phyloP scores from a whole-genome alignment of 2,329 filamentous ascomycete species.

The Fusarium pilosicola region DNA sequence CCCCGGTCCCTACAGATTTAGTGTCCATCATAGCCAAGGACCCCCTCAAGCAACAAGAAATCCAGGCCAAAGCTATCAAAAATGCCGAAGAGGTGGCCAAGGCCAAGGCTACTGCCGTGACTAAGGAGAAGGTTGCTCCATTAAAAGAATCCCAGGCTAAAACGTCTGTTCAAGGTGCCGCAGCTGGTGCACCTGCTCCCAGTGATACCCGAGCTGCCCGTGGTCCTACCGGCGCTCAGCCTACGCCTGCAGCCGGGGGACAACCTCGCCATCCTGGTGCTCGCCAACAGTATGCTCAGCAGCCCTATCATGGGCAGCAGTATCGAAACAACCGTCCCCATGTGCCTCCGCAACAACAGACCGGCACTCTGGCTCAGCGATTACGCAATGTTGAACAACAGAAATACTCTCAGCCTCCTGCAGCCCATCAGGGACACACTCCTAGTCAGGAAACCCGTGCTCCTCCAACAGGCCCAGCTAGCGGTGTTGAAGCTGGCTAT shows the following conservation, averaged over 20 bases:
- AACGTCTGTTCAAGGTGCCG: constrained; percentile 39
- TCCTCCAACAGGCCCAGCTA: constrained; percentile 79
- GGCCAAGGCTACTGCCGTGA: constrained; percentile 60
- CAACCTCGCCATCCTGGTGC: constrained; percentile 58
- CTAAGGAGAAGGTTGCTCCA: constrained; percentile 55
- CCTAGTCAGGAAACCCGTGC: constrained; percentile 73
- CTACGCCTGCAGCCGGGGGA: constrained; percentile 40
- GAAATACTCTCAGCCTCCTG: constrained; percentile 57
- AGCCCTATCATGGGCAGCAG: constrained; percentile 57
- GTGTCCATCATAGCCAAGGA: constrained; percentile 97
- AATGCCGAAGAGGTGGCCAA: constrained; percentile 74
- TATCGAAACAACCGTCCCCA: constrained; percentile 62
- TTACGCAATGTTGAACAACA: constrained; percentile 64
- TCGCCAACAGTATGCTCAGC: constrained; percentile 61
- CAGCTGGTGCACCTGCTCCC: constrained; percentile 26
- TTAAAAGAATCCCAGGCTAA: constrained; percentile 60
- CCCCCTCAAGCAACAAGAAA: constrained; percentile 91
- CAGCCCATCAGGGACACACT: constrained; percentile 58
- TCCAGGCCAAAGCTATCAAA: constrained; percentile 86
- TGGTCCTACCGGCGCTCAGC: constrained; percentile 48
- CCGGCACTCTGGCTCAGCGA: constrained; percentile 60
- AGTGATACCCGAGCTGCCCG: constrained; percentile 48
- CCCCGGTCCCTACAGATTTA: constrained; percentile 89
- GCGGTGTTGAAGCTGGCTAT: constrained; percentile 62
- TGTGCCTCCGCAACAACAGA: constrained; percentile 52